Conservation (phyloP, 495 filamentous ascomycete species). For the Penicillium herquei region DNA sequence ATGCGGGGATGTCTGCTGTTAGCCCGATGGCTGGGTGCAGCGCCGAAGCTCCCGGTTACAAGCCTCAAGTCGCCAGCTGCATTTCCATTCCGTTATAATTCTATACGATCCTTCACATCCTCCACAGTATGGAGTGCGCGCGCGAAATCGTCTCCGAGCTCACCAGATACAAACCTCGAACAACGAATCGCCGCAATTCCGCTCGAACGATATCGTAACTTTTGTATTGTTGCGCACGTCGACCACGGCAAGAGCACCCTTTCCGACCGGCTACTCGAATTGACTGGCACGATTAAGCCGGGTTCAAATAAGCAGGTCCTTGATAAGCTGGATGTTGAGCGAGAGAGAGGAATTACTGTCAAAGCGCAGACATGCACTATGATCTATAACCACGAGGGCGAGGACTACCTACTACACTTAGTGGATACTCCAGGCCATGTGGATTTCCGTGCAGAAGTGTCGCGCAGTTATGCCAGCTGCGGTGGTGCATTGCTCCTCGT, state of each 20-base stretch:
- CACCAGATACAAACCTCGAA: conserved; percentile 61
- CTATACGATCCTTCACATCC: conserved; percentile 39
- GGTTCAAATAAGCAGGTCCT: conserved; percentile 92
- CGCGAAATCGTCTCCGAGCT: conserved; percentile 22
- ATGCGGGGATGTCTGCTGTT: conserved; percentile 59
- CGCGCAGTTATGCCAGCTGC: conserved; percentile 90
- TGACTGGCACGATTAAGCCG: conserved; percentile 88
- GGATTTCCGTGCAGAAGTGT: conserved; percentile 95
- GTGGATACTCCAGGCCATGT: conserved; percentile 98
- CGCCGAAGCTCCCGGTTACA: conserved; percentile 36
- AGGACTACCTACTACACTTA: conserved; percentile 90
- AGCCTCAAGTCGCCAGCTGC: conserved; percentile 34
- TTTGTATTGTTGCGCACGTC: conserved; percentile 98
- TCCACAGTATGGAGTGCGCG: conserved; percentile 36
- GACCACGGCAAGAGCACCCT: conserved; percentile 98
- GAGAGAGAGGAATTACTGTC: conserved; percentile 94
- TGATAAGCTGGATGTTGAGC: conserved; percentile 94
- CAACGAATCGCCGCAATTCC: conserved; percentile 82
- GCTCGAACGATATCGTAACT: conserved; percentile 86
- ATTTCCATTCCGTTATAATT: conserved; percentile 17
- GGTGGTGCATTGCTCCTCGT: conserved; percentile 91
- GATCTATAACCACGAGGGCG: conserved; percentile 82
- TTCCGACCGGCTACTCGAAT: conserved; percentile 84
- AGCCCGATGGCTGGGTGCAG: conserved; percentile 51
- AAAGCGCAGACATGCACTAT: conserved; percentile 99